phyloP scores from a whole-genome alignment of 768 basidiomycete genomes.

The Xerocomellus intermedius region DNA sequence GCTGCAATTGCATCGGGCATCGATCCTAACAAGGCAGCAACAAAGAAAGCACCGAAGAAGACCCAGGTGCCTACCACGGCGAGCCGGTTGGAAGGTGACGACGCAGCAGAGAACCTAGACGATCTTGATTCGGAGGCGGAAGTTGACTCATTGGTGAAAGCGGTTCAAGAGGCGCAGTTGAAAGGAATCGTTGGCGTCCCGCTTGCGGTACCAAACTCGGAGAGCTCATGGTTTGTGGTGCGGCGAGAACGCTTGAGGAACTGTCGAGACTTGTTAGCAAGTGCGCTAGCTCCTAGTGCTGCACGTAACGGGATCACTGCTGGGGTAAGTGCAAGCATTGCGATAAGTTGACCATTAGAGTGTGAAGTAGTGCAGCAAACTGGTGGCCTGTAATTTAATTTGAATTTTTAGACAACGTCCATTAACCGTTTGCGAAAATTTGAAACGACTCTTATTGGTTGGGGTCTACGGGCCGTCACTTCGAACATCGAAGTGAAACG shows the following conservation, averaged over 20 bases:
- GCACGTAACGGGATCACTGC: conserved; percentile 24
- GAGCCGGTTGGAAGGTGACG: conserved; percentile 55
- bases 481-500: no score
- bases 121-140: conserved; percentile 85
- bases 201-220: conserved; percentile 70
- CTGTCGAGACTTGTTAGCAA: conserved; percentile 57
- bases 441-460: no score
- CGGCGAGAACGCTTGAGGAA: conserved; percentile 61
- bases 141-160: conserved; percentile 68
- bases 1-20: conserved; percentile 64
- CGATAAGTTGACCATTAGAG: conserved; percentile 14
- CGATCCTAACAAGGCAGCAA: conserved; percentile 40
- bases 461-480: no score
- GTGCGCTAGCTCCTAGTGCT: conserved; percentile 40
- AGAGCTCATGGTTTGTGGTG: conserved; percentile 79
- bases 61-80: conserved; percentile 51
- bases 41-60: conserved; percentile 68
- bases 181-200: conserved; percentile 62
- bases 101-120: conserved; percentile 67
- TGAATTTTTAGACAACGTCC: no score
- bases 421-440: no score
- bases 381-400: background rate
- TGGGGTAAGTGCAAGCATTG: conserved; percentile 18
- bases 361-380: no score
- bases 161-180: conserved; percentile 53